phyloP scores from a whole-genome alignment of 768 basidiomycete genomes.

The Suillus discolor region DNA sequence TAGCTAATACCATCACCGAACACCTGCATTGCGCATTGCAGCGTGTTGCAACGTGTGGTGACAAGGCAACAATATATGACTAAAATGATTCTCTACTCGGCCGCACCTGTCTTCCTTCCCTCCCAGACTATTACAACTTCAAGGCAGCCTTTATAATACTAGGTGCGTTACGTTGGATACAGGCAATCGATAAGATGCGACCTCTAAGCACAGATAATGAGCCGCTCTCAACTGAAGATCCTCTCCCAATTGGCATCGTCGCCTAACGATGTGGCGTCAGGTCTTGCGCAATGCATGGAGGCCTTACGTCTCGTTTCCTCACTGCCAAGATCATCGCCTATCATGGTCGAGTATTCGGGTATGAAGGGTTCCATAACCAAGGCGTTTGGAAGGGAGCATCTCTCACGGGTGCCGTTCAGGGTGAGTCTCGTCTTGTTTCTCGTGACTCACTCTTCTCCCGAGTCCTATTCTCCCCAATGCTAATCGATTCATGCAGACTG shows the following conservation, averaged over 20 bases:
- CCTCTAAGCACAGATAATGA: slow-evolving; percentile 17
- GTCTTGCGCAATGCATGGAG: slow-evolving; percentile 36
- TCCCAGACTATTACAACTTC: background rate
- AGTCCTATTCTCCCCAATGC: background rate
- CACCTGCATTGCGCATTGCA: background rate
- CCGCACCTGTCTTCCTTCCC: background rate
- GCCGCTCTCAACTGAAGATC: slow-evolving; percentile 30
- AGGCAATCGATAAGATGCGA: background rate
- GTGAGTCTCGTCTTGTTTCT: slow-evolving; percentile 17
- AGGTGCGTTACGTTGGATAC: background rate
- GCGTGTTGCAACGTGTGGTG: slow-evolving; percentile 1
- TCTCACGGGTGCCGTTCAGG: slow-evolving; percentile 35
- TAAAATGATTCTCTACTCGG: background rate
- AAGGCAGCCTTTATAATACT: background rate
- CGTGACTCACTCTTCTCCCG: background rate
- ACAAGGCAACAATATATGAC: background rate
- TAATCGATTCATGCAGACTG: slow-evolving; percentile 20
- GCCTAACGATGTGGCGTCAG: slow-evolving; percentile 34
- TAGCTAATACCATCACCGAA: background rate
- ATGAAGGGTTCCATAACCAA: slow-evolving; percentile 21
- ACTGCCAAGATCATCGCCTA: slow-evolving; percentile 30
- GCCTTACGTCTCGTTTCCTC: slow-evolving; percentile 34
- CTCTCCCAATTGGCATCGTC: slow-evolving; percentile 34
- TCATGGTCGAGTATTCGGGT: slow-evolving; percentile 27
- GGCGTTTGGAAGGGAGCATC: slow-evolving; percentile 33